Evolutionary conservation across 768 basidiomycete species (phyloP), one percentile per base, ranked within the genome.

Genomic region (Tephrocybe rancida): DNA sequence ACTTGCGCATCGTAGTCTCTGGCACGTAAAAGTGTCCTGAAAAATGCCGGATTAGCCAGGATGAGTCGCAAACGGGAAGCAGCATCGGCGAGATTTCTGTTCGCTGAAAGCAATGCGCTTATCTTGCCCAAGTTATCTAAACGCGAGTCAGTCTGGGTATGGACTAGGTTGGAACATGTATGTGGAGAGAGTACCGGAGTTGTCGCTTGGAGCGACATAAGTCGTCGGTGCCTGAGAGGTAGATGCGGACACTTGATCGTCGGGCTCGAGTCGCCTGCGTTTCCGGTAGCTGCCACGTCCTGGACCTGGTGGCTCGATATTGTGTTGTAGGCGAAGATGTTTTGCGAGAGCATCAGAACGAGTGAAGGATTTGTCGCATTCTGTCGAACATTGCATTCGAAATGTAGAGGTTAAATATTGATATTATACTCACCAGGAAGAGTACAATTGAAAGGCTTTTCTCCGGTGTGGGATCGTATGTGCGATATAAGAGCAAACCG

Each of bases 291-390:
- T 87, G 41, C 87, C 89, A 34, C 88, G 81, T 5, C 86, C 85
- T 0, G 91, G 87, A 1, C 83, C 77, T 0, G 90, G 88, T 0
- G 88, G 86, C 1, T 78, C 78, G 64, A 90, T 85, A 61, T 88
- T 86, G 71, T 94, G 90, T 63, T 95, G 90, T 27, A 90, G 83
- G 22, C 92, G 87, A 83, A 94, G 88, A 68, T 97, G 95, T 65
- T 96, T 96, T 19, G 87, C 87, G 18, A 96, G 83, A 8, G 95
- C 93, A 70, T 97, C 95, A 1, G 93, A 93, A 38, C 95, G 92
- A 8, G 94, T 95, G 70, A 98, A 98, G 0, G 91, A 88, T 63
- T 93, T 95, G 76, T 92, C 92, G 66, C 95, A 98, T 73, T 95
- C 95, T 95, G 50, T 22, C 37, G 5, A 16, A 37, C 5, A 43